Evolutionary conservation across 352 stramenopile genomes (phyloP), one percentile per base, ranked within the genome.

Genomic region (Phytophthora rubi): DNA sequence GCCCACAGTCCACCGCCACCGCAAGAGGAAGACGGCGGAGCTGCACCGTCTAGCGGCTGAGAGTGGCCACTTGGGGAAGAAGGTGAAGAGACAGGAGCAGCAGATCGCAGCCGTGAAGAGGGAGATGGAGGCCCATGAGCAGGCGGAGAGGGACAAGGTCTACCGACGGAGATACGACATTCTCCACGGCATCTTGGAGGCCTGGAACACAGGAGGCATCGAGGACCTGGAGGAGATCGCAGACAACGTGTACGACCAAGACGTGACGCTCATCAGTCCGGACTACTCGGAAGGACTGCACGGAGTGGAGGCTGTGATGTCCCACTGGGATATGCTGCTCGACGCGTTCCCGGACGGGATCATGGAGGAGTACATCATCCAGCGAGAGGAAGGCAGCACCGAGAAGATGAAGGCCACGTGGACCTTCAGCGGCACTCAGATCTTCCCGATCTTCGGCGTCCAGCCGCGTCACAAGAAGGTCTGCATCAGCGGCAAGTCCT

Each of bases 211-310:
- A 2, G 86, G 86, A 53, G 86, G 80, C 62, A 90, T 93, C 42
- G 86, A 93, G 70, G 86, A 93, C 67, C 80, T 93, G 70, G 86
- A 93, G 59, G 86, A 93, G 70, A 92, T 93, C 44, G 86, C 86
- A 16, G 81, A 87, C 61, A 85, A 80, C 23, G 86, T 93, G 47
- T 93, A 93, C 66, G 82, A 92, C 63, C 33, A 82, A 37, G 82
- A 93, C 47, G 82, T 93, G 51, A 91, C 76, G 45, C 72, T 93
- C 39, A 79, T 91, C 56, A 88, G 81, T 23, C 86, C 86, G 0
- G 81, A 91, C 67, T 88, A 87, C 60, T 76, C 73, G 13, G 80
- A 93, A 63, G 78, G 83, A 21, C 63, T 93, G 28, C 77, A 81
- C 57, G 86, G 86, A 21, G 80, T 92, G 6, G 67, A 90, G 55